Percentiles rank a stretch among this genome's conserved stretches.
Conservation (phyloP, 345 rosid genomes). For the Carallia brachiata region DNA sequence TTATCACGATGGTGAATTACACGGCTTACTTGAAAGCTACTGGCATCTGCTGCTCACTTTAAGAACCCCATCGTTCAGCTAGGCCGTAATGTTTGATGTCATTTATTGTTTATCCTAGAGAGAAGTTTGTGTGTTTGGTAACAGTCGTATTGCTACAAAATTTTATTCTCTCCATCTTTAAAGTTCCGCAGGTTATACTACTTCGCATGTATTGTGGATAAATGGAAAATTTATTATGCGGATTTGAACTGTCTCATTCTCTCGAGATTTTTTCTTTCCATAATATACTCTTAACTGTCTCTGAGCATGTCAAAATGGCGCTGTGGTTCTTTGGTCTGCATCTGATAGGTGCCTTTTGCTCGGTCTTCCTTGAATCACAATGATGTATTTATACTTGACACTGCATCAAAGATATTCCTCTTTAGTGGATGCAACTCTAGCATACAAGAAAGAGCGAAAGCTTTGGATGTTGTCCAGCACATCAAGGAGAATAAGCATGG, state of each 20-base stretch:
- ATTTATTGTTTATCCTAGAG: neutral
- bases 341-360: constrained; percentile 63
- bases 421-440: constrained; percentile 84
- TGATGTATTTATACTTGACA: constrained; percentile 76
- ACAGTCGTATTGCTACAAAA: neutral
- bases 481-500: constrained; percentile 71
- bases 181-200: too few species aligned
- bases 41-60: too few species aligned
- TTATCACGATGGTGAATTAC: neutral
- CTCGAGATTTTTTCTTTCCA: too few species aligned
- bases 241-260: too few species aligned
- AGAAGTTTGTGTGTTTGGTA: neutral
- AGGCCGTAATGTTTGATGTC: neutral
- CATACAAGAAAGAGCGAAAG: constrained; percentile 84
- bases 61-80: too few species aligned
- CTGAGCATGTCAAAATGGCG: neutral
- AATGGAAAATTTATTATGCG: too few species aligned
- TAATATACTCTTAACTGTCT: neutral
- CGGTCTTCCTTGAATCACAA: constrained; percentile 81
- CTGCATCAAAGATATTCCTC: constrained; percentile 76
- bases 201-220: too few species aligned
- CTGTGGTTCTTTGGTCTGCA: constrained; percentile 7
- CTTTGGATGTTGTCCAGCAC: constrained; percentile 76
- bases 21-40: too few species aligned
- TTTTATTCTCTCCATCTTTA: neutral